phyloP scores from a whole-genome alignment of 2,329 filamentous ascomycete species.

The Aspergillus pseudonomiae region DNA sequence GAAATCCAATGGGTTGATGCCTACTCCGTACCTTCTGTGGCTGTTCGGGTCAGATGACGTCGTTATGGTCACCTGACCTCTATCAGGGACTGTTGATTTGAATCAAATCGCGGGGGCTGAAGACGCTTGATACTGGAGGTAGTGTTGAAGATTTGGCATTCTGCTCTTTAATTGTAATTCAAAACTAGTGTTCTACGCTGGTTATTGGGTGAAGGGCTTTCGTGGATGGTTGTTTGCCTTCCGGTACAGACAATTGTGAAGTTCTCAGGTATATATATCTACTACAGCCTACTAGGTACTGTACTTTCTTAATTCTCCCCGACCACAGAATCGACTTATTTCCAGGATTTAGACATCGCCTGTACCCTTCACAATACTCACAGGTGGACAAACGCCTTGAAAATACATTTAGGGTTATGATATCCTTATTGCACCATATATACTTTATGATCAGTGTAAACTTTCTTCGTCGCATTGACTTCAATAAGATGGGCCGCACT shows the following conservation, averaged over 20 bases:
- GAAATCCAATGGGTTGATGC: slow-evolving; percentile 9
- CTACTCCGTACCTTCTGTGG: slow-evolving; percentile 8
- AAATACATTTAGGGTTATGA: background rate
- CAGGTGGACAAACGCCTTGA: background rate
- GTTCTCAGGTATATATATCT: background rate
- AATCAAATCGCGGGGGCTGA: background rate
- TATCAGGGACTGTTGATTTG: too few species aligned
- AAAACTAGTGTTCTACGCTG: background rate
- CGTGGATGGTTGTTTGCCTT: background rate
- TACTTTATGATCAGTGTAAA: background rate
- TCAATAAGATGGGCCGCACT: background rate
- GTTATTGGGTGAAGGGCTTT: background rate
- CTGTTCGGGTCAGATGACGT: slow-evolving; percentile 15
- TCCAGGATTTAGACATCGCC: too few species aligned
- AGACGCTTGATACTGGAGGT: background rate
- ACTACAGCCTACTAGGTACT: background rate
- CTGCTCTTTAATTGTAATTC: background rate
- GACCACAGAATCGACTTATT: too few species aligned
- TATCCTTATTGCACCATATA: background rate
- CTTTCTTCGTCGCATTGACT: background rate
- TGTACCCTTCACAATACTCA: background rate
- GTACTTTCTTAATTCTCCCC: too few species aligned
- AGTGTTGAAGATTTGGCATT: background rate
- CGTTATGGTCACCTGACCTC: slow-evolving; percentile 10
- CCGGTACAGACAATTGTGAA: background rate